Evolutionary conservation across 2,329 filamentous ascomycete genomes (phyloP).

Genomic region (Exophiala viscosa): DNA sequence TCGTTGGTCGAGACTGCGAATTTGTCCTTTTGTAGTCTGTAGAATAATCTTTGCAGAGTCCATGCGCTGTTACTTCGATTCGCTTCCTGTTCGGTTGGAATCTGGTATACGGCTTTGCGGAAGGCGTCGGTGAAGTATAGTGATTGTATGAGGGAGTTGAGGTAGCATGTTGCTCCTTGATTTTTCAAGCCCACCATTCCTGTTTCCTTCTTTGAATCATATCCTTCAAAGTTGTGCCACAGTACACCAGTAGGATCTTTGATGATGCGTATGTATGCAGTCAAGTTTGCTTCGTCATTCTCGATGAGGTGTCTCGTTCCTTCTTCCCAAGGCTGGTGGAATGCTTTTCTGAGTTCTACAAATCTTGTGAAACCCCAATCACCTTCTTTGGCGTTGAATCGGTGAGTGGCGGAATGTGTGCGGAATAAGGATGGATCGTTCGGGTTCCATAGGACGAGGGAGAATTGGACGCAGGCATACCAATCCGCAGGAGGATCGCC

Average conservation of each 20-base stretch:
- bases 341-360: conserved; percentile 80
- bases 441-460: conserved; percentile 88
- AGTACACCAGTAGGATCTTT: conserved; percentile 49
- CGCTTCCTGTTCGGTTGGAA: conserved; percentile 83
- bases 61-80: conserved; percentile 85
- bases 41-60: conserved; percentile 88
- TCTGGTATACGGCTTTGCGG: conserved; percentile 96
- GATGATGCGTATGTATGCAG: conserved; percentile 47
- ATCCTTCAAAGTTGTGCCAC: conserved; percentile 54
- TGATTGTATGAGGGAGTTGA: conserved; percentile 80
- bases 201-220: conserved; percentile 98
- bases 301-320: conserved; percentile 54
- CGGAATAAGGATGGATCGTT: conserved; percentile 82
- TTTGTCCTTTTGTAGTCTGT: conserved; percentile 83
- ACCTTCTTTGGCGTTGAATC: conserved; percentile 92
- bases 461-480: conserved; percentile 95
- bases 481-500: conserved; percentile 78
- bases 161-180: conserved; percentile 87
- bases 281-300: conserved; percentile 46
- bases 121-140: conserved; percentile 89
- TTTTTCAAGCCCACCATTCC: conserved; percentile 96
- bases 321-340: conserved; percentile 72
- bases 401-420: conserved; percentile 80
- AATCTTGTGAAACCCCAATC: conserved; percentile 99
- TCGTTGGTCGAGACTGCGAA: conserved; percentile 84